phyloP scores from a whole-genome alignment of 2,329 filamentous ascomycete species.

The Lasiodiplodia citricola region DNA sequence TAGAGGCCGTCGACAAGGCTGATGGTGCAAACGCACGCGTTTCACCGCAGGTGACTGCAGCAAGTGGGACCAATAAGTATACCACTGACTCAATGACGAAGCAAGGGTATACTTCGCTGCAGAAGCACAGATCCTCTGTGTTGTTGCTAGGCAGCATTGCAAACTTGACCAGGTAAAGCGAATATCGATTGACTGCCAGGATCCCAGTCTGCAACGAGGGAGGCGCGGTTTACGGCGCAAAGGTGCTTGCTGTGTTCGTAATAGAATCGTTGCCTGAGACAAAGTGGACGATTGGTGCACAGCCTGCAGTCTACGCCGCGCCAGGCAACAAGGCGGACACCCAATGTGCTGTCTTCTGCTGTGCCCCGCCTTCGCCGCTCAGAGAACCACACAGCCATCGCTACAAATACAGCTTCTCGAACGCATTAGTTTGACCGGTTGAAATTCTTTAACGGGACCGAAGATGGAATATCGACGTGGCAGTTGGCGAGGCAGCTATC shows the following conservation, averaged over 20 bases:
- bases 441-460: not conserved
- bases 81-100: not conserved
- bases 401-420: not conserved
- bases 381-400: not conserved
- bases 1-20: not conserved
- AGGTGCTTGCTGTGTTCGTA: not conserved
- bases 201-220: not conserved
- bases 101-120: not conserved
- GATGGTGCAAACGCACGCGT: constrained; percentile 2
- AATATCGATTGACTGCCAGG: not conserved
- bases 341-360: not conserved
- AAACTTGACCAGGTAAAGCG: not conserved
- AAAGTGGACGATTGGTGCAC: not conserved
- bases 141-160: not conserved
- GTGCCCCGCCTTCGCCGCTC: not conserved
- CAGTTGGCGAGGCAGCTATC: constrained; percentile 35
- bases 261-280: not conserved
- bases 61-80: not conserved
- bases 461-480: constrained; percentile 26
- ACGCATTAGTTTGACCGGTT: not conserved
- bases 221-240: not conserved
- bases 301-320: not conserved
- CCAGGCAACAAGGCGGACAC: constrained; percentile 9
- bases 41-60: not conserved
- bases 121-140: not conserved